Evolutionary conservation across 805 yeast species (phyloP).

Genomic region (Candida germanica): DNA sequence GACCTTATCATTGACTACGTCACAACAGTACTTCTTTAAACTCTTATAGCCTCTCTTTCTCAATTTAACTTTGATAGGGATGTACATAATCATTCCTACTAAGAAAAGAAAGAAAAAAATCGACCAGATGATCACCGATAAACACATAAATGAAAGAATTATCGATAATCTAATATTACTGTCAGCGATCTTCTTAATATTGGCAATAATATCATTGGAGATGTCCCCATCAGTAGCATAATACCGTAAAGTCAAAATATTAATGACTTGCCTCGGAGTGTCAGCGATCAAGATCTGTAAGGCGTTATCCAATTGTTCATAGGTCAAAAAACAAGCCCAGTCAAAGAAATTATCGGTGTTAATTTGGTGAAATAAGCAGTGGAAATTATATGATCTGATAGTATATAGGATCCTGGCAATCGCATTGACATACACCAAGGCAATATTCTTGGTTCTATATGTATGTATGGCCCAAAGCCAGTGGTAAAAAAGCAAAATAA

Average conservation of each 20-base stretch:
- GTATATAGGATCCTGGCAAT: slow-evolving; percentile 60
- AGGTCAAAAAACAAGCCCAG: slow-evolving; percentile 63
- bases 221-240: slow-evolving; percentile 48
- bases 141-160: slow-evolving; percentile 70
- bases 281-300: slow-evolving; percentile 67
- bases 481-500: slow-evolving; percentile 55
- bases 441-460: slow-evolving; percentile 60
- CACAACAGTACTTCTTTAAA: slow-evolving; percentile 60
- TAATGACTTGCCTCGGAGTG: slow-evolving; percentile 83
- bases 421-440: slow-evolving; percentile 64
- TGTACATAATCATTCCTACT: slow-evolving; percentile 49
- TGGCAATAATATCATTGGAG: slow-evolving; percentile 41
- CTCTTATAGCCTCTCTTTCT: slow-evolving; percentile 37
- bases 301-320: slow-evolving; percentile 62
- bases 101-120: slow-evolving; percentile 57
- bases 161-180: slow-evolving; percentile 64
- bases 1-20: slow-evolving; percentile 55
- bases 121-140: slow-evolving; percentile 72
- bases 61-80: slow-evolving; percentile 50
- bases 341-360: slow-evolving; percentile 62
- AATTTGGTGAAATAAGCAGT: slow-evolving; percentile 69
- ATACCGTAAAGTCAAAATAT: slow-evolving; percentile 62
- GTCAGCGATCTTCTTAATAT: slow-evolving; percentile 56
- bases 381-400: slow-evolving; percentile 55
- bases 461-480: slow-evolving; percentile 55